Conservation (phyloP, 768 basidiomycete species). For the Boletales sp. region DNA sequence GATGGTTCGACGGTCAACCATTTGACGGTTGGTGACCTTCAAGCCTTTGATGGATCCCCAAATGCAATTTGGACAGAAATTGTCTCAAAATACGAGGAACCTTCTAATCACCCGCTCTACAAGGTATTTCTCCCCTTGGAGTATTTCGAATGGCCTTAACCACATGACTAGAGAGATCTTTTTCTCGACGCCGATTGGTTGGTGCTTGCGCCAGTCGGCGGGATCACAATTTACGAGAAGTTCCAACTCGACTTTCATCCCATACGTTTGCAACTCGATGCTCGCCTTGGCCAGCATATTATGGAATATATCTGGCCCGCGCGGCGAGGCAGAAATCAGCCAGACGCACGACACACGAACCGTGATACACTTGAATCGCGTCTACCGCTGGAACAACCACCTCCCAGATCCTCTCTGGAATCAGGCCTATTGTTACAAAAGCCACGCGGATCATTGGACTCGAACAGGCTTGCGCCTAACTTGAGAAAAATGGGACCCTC, state of each 20-base stretch:
- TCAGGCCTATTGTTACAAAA: conserved; percentile 39
- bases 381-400: conserved; percentile 15
- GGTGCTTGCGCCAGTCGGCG: conserved; percentile 86
- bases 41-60: conserved; percentile 82
- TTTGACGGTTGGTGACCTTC: conserved; percentile 69
- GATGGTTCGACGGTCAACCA: conserved; percentile 85
- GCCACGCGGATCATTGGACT: conserved; percentile 33
- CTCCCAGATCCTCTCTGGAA: conserved; percentile 47
- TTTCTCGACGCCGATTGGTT: conserved; percentile 81
- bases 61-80: conserved; percentile 87
- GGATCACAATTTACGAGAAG: conserved; percentile 83
- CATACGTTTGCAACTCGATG: conserved; percentile 82
- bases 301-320: conserved; percentile 88
- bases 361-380: conserved; percentile 15
- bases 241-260: conserved; percentile 85
- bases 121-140: conserved; percentile 44
- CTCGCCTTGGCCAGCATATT: conserved; percentile 72
- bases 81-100: conserved; percentile 71
- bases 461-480: conserved; percentile 35
- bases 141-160: conserved; percentile 4
- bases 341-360: neutral
- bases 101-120: conserved; percentile 62
- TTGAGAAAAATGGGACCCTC: conserved; percentile 55
- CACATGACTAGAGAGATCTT: conserved; percentile 50
- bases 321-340: conserved; percentile 36